Conservation (phyloP, 345 rosid genomes). For the Eucalyptus viminalis region DNA sequence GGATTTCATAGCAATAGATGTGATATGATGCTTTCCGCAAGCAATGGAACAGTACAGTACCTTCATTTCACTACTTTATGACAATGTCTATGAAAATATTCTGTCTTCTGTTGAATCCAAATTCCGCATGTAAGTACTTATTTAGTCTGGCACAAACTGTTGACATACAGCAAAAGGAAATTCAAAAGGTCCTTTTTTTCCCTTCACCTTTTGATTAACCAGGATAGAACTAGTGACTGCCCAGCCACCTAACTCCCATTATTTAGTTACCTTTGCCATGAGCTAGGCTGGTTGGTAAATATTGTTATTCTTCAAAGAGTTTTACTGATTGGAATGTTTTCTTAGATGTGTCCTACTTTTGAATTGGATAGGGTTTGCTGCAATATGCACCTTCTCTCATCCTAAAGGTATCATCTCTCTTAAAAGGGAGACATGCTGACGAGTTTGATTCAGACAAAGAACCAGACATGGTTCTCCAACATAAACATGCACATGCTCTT, state of each 20-base stretch:
- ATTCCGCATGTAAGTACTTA: background rate
- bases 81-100: background rate
- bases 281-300: background rate
- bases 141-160: background rate
- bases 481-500: background rate
- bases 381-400: background rate
- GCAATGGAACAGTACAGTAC: background rate
- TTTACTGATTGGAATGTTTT: background rate
- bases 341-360: background rate
- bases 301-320: background rate
- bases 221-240: background rate
- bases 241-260: background rate
- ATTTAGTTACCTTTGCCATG: background rate
- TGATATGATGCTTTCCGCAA: background rate
- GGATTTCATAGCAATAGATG: background rate
- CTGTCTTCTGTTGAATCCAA: slow-evolving; percentile 17
- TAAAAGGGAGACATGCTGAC: background rate
- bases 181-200: background rate
- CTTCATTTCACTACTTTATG: background rate
- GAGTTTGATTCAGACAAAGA: background rate
- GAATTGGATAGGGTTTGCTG: background rate
- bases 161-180: background rate
- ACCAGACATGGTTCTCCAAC: background rate
- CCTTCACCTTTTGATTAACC: background rate
- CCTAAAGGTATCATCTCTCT: background rate